These are phyloP conservation scores for Acmispon strigosus DNA, from an alignment of 306 rosid genomes.

Conservation along the genomic window DNA sequence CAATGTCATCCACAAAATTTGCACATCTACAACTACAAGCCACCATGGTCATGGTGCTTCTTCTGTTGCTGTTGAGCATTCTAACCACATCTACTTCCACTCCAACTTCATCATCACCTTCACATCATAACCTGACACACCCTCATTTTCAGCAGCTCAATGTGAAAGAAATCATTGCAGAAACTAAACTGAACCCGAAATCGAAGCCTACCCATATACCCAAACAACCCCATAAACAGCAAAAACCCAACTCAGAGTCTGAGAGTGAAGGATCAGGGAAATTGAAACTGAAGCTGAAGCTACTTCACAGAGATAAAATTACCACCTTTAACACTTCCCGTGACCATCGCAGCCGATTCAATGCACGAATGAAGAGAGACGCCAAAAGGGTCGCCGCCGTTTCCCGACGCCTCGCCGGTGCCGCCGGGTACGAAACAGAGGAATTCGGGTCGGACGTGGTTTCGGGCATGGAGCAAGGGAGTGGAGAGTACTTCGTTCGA, in stretches of 20 bases:
- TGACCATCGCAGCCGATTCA: conserved; percentile 26
- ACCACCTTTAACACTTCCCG: neutral
- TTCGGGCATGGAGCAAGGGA: conserved; percentile 91
- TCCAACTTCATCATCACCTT: conserved; percentile 1
- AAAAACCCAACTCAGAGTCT: neutral
- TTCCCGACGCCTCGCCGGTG: conserved; percentile 25
- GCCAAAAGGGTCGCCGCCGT: conserved; percentile 45
- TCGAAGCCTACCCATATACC: neutral
- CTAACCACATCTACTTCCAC: conserved; percentile 2
- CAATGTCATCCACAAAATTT: neutral
- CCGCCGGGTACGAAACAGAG: conserved; percentile 12
- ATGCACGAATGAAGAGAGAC: conserved; percentile 59
- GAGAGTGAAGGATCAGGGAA: conserved; percentile 2
- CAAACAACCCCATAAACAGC: neutral
- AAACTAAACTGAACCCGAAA: neutral
- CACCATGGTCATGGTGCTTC: conserved; percentile 7
- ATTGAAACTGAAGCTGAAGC: conserved; percentile 46
- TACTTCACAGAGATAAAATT: conserved; percentile 66
- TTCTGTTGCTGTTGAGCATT: conserved; percentile 6
- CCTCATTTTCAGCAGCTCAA: conserved; percentile 35
- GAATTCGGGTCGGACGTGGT: conserved; percentile 82
- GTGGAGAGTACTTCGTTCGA: conserved; percentile 84
- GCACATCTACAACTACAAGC: neutral
- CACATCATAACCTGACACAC: conserved; percentile 16
- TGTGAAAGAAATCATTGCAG: conserved; percentile 21